phyloP scores from a whole-genome alignment of 2,329 filamentous ascomycete species.

The Fusarium ramigenum region DNA sequence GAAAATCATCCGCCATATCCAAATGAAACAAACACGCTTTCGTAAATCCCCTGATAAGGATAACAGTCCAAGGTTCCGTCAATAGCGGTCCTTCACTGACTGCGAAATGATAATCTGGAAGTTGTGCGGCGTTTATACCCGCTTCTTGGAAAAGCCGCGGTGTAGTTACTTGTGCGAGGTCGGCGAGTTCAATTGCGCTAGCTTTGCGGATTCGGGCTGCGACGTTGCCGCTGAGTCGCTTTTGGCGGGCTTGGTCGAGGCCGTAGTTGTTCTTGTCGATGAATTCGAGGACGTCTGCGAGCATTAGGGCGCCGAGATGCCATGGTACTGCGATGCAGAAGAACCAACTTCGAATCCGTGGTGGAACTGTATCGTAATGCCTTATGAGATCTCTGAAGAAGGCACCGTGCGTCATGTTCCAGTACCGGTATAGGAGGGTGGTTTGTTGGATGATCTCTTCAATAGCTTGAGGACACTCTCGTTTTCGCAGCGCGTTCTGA shows the following conservation, averaged over 20 bases:
- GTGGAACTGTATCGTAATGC: accelerated
- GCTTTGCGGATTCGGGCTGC: background rate
- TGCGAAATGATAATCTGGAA: background rate
- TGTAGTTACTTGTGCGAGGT: background rate
- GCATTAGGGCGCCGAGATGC: background rate
- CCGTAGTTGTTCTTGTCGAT: background rate
- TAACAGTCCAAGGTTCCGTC: background rate
- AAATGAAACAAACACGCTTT: background rate
- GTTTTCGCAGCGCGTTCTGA: background rate
- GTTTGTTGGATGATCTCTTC: background rate
- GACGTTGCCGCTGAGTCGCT: background rate
- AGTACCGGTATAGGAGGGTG: background rate
- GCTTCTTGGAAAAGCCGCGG: accelerated
- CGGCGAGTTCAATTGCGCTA: background rate
- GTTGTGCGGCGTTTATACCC: background rate
- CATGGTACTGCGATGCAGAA: background rate
- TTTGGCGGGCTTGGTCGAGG: background rate
- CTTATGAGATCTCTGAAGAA: background rate
- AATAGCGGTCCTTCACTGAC: accelerated
- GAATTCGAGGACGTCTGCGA: background rate
- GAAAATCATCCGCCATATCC: background rate
- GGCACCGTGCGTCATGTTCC: background rate
- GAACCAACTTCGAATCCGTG: background rate
- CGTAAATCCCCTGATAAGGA: background rate
- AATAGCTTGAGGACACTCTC: background rate